Percentiles rank a stretch among this genome's conserved stretches.
Conservation (phyloP, 106 monocot genomes). For the Narthecium ossifragum region DNA sequence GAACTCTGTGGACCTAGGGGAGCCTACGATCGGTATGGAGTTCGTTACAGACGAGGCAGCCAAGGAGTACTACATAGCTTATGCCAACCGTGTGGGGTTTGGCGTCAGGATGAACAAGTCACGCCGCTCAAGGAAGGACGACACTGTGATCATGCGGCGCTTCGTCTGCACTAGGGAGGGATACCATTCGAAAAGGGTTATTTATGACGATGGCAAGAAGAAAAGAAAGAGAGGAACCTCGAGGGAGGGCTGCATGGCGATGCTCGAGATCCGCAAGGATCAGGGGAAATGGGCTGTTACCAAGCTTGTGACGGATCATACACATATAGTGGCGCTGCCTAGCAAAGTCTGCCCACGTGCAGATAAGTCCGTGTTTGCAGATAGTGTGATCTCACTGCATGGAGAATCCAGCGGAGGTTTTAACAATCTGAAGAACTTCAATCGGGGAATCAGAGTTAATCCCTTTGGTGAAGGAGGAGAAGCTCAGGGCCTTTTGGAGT, state of each 20-base stretch:
- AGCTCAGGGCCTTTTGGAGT: constrained; percentile 59
- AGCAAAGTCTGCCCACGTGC: constrained; percentile 22
- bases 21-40: constrained; percentile 81
- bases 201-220: constrained; percentile 90
- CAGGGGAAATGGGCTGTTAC: constrained; percentile 80
- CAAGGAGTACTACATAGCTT: constrained; percentile 73
- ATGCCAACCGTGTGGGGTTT: constrained; percentile 68
- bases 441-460: constrained; percentile 62
- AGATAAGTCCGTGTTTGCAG: constrained; percentile 16
- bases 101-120: constrained; percentile 85
- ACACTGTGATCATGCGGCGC: constrained; percentile 84
- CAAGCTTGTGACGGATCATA: constrained; percentile 75
- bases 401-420: constrained; percentile 37
- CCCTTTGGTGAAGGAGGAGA: constrained; percentile 84
- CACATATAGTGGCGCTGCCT: constrained; percentile 53
- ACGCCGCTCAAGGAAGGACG: constrained; percentile 70
- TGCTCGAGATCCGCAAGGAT: constrained; percentile 85
- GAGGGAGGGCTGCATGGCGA: constrained; percentile 91
- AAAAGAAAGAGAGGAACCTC: constrained; percentile 70
- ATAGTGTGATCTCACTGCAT: constrained; percentile 7
- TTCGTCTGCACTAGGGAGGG: constrained; percentile 93
- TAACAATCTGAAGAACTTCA: constrained; percentile 44
- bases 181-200: constrained; percentile 74
- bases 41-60: constrained; percentile 79
- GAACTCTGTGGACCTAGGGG: constrained; percentile 19